phyloP scores from a whole-genome alignment of 352 stramenopile genomes.

The Pythium dissimile region DNA sequence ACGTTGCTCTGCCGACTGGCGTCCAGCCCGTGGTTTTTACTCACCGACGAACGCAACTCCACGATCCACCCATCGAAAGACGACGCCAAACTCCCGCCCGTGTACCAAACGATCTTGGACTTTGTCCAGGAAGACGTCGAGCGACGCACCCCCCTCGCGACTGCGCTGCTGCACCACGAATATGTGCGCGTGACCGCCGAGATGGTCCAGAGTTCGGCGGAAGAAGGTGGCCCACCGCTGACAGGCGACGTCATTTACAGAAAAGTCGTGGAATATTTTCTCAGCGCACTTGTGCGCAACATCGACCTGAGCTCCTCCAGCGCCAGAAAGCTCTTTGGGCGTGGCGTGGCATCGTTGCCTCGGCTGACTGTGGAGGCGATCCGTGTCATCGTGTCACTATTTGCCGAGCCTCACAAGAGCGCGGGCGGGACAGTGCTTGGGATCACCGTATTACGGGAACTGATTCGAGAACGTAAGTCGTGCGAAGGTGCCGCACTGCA shows the following conservation, averaged over 20 bases:
- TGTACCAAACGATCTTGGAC: constrained; percentile 68
- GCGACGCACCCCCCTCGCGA: constrained; percentile 45
- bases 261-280: constrained; percentile 48
- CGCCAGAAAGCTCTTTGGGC: constrained; percentile 71
- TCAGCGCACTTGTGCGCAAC: constrained; percentile 33
- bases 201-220: not conserved
- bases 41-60: constrained; percentile 38
- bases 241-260: constrained; percentile 35
- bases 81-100: constrained; percentile 37
- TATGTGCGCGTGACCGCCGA: constrained; percentile 48
- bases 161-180: constrained; percentile 54
- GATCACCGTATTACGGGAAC: constrained; percentile 68
- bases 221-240: constrained; percentile 1
- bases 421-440: constrained; percentile 52
- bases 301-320: constrained; percentile 55
- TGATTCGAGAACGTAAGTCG: constrained; percentile 58
- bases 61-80: constrained; percentile 12
- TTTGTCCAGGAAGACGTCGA: constrained; percentile 62
- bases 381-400: constrained; percentile 39
- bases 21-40: constrained; percentile 54
- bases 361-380: constrained; percentile 60
- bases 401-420: constrained; percentile 36
- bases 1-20: constrained; percentile 66
- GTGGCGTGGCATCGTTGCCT: constrained; percentile 50
- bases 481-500: constrained; percentile 48